phyloP scores from a whole-genome alignment of 2,329 filamentous ascomycete genomes.

The Tolypocladium endophyticum region DNA sequence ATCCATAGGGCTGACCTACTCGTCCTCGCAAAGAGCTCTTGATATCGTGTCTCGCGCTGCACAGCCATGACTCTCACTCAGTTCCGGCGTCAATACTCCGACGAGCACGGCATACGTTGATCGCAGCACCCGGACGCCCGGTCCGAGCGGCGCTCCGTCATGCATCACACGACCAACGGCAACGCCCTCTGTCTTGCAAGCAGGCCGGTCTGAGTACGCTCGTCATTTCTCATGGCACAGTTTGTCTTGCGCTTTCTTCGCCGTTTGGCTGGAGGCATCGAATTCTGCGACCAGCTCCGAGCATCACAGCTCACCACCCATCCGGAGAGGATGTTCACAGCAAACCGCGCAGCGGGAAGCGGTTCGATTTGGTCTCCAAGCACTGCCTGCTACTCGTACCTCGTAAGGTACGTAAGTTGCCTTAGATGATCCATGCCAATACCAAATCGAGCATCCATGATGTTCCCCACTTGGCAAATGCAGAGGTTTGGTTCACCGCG shows the following conservation, averaged over 20 bases:
- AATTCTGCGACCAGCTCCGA: neutral
- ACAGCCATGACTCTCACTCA: neutral
- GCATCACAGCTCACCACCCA: neutral
- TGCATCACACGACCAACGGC: neutral
- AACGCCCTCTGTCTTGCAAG: neutral
- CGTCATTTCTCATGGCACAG: neutral
- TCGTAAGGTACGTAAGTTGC: neutral
- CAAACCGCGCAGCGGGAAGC: neutral
- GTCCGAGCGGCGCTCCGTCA: neutral
- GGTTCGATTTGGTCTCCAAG: neutral
- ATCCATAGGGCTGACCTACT: too few species aligned
- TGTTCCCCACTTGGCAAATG: neutral
- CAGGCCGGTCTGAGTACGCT: neutral
- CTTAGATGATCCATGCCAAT: neutral
- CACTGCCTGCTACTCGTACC: neutral
- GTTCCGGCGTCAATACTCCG: neutral
- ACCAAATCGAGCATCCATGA: neutral
- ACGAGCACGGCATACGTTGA: neutral
- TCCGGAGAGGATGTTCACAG: neutral
- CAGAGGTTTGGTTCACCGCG: neutral
- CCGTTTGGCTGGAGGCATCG: neutral
- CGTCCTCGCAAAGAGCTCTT: neutral
- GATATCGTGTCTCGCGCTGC: neutral
- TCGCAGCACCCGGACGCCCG: neutral
- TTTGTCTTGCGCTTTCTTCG: neutral